A percentile compares a stretch with the other conserved stretches of the same genome.
These are phyloP conservation scores for Pseudovirgaria hyperparasitica DNA, from an alignment of 2,329 filamentous ascomycete genomes.

Conservation along the genomic window DNA sequence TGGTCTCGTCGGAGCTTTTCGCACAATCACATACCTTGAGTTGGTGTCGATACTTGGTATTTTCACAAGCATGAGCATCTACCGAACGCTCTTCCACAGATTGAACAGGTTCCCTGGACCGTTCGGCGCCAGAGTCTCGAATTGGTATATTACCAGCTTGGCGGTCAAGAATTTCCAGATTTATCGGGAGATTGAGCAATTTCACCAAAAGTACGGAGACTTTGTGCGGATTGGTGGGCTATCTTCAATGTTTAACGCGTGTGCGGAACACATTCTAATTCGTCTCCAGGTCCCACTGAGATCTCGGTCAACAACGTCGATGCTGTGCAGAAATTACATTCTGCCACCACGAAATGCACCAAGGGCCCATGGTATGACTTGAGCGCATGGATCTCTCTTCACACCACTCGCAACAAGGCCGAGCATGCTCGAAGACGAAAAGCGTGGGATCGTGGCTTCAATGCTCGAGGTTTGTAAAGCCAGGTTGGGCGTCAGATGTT, in stretches of 20 bases:
- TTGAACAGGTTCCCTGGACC: conserved; percentile 14
- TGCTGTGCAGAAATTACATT: conserved; percentile 12
- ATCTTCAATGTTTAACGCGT: background rate
- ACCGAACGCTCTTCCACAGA: conserved; percentile 15
- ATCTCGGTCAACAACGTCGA: conserved; percentile 11
- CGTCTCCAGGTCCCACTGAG: conserved; percentile 10
- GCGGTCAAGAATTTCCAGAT: conserved; percentile 16
- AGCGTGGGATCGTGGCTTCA: conserved; percentile 17
- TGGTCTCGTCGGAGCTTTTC: conserved; percentile 4
- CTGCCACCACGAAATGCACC: conserved; percentile 11
- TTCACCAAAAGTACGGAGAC: conserved; percentile 21
- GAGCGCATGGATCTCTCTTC: conserved; percentile 11
- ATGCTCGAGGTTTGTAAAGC: conserved; percentile 11
- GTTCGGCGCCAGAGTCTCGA: conserved; percentile 11
- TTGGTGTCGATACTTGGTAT: conserved; percentile 8
- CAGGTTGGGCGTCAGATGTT: background rate
- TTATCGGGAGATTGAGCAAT: conserved; percentile 13
- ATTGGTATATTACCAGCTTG: conserved; percentile 15
- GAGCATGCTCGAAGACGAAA: conserved; percentile 11
- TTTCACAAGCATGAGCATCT: conserved; percentile 11
- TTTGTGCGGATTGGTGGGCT: conserved; percentile 20
- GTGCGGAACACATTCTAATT: conserved; percentile 1
- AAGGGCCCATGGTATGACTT: conserved; percentile 17
- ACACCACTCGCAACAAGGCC: conserved; percentile 13
- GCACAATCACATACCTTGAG: conserved; percentile 5